Conservation (phyloP, 2,329 filamentous ascomycete genomes). For the Trichoderma koningii region DNA sequence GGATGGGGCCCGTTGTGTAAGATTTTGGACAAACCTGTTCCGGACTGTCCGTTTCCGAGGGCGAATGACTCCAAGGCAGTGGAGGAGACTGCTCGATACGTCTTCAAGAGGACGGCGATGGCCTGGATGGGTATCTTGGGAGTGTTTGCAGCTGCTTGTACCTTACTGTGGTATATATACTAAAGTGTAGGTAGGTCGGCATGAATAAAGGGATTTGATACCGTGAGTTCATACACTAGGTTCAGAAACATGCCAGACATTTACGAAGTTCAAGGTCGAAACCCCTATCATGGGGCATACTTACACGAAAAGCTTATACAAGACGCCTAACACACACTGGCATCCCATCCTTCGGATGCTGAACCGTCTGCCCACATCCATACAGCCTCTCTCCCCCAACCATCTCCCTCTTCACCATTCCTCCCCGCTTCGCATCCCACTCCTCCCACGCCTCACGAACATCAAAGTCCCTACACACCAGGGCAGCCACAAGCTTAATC, state of each 20-base stretch:
- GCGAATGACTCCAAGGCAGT: slow-evolving; percentile 31
- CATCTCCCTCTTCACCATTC: neutral
- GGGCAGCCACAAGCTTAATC: neutral
- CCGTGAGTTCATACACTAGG: no score
- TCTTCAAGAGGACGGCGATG: no score
- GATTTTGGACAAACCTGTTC: slow-evolving; percentile 34
- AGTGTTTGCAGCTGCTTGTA: no score
- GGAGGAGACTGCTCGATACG: no score
- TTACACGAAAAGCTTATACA: neutral
- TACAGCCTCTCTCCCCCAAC: neutral
- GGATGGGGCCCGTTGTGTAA: slow-evolving; percentile 37
- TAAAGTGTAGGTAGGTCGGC: no score
- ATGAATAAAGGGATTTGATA: no score
- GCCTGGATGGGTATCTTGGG: no score
- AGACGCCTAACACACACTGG: neutral
- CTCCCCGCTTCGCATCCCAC: neutral
- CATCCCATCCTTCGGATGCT: slow-evolving; percentile 8
- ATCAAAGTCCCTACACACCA: neutral
- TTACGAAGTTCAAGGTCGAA: no score
- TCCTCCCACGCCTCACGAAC: neutral
- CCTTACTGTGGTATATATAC: no score
- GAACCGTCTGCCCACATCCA: neutral
- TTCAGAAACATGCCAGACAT: no score
- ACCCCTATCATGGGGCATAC: no score
- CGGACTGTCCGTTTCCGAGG: slow-evolving; percentile 34